Base-by-base conservation (phyloP, 2,329 filamentous ascomycete species). In the Neonectria coccinea region DNA sequence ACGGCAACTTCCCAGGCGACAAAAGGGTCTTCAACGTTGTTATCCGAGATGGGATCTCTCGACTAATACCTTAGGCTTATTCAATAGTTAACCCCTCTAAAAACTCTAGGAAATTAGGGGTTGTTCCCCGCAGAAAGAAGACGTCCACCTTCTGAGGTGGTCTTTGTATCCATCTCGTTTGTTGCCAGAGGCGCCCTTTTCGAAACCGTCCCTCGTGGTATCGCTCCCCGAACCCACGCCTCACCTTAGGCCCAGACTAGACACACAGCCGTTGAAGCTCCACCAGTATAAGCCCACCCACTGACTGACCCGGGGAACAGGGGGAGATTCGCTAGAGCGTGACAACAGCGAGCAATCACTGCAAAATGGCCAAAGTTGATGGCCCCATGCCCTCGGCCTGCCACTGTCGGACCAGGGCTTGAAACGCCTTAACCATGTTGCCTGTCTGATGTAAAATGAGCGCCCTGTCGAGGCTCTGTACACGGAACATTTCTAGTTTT, bases 371-470 rank as follows among this genome's bases (percentile, higher is more conserved):
- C 33, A 5, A 53, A 64, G 62, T 33, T 59, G 59, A 62, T 52
- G 50, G 48, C 50, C n/a, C 51, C 16, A 45, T 53, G 22, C 36
- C 36, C 9, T 54, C 62, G 56, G 31, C 48, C 58, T 53, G 51
- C 51, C 55, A 67, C 54, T 60, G 48, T n/a, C 42, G 47, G 57
- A 61, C 64, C 55, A 16, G 59, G 68, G 65, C 45, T 64, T 72
- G 70, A 72, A 73, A 73, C 71, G 58, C 36, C 62, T 62, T 55
- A 60, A 56, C 70, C 63, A 57, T 58, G 58, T 66, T 62, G 22
- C 29, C 61, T 60, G 68, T 68, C 62, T 70, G 62, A 67, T 71
- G 66, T 68, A 66, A 66, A 68, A 68, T 69, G 62, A 69, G 42
- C 62, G 59, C 56, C 25, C 25, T 56, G 56, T 59, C 59, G 16